A percentile compares a stretch with the other conserved stretches of the same genome.
Evolutionary conservation across 805 yeast species (phyloP).

Genomic region (Wickerhamomyces canadensis): DNA sequence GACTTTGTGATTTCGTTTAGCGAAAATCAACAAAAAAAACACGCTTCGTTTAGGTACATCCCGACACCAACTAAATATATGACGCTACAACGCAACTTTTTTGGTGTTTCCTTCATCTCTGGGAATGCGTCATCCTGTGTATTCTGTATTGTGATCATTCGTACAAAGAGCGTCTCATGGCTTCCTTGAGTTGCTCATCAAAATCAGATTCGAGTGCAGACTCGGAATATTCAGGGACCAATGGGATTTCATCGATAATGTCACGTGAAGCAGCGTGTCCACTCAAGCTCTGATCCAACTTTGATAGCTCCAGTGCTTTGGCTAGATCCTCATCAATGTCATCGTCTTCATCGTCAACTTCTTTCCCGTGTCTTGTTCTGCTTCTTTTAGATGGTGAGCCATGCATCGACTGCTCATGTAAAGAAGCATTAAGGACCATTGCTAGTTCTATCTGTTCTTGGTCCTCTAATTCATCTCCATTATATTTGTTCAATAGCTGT

Average conservation of each 20-base stretch:
- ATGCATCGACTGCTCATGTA: no score
- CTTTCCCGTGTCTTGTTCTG: neutral
- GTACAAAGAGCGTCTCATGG: conserved; percentile 19
- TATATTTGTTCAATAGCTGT: conserved; percentile 15
- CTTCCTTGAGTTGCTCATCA: conserved; percentile 18
- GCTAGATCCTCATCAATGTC: conserved; percentile 8
- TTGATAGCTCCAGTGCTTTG: conserved; percentile 7
- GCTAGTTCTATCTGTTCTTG: conserved; percentile 24
- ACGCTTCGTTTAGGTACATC: no score
- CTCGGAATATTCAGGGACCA: no score
- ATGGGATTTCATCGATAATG: no score
- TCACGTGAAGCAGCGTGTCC: no score
- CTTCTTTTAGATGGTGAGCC: neutral
- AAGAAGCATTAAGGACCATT: conserved; percentile 18
- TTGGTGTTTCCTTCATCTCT: no score
- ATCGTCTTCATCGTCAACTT: conserved; percentile 4
- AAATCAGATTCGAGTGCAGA: conserved; percentile 5
- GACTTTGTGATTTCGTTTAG: no score
- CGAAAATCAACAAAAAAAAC: no score
- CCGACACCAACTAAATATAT: no score
- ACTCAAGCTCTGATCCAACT: no score
- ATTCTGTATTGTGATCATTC: conserved; percentile 9
- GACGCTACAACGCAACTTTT: no score
- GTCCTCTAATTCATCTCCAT: conserved; percentile 16
- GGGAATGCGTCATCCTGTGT: no score